Percentiles rank a stretch among this genome's conserved stretches.
These are phyloP conservation scores for Cardamine resedifolia DNA, from an alignment of 345 rosid genomes.

Conservation along the genomic window DNA sequence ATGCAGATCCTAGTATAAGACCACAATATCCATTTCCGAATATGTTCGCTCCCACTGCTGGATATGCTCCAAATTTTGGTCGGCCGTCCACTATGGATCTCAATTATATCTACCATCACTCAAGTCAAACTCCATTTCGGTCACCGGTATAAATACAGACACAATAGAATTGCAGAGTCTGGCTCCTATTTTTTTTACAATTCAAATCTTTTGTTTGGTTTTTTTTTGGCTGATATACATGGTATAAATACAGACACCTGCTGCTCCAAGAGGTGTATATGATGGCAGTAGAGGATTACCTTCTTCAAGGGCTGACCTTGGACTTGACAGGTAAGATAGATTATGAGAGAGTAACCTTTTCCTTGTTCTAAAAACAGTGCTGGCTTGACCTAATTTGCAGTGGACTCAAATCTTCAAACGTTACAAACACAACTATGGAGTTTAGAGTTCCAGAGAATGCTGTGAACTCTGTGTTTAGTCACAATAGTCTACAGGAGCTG, in stretches of 20 bases:
- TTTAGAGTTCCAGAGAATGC: slow-evolving; percentile 58
- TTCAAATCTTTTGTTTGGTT: not conserved
- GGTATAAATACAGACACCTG: not conserved
- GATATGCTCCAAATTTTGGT: not conserved
- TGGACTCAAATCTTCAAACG: not conserved
- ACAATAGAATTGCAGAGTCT: no score
- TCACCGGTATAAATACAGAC: not conserved
- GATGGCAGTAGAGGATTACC: not conserved
- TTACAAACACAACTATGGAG: slow-evolving; percentile 25
- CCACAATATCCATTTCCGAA: not conserved
- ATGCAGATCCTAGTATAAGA: not conserved
- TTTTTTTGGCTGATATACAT: not conserved
- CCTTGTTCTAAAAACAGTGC: not conserved
- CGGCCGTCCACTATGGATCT: not conserved
- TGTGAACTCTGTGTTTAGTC: slow-evolving; percentile 54
- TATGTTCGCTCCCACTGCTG: not conserved
- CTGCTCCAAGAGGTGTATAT: not conserved
- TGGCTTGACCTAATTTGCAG: not conserved
- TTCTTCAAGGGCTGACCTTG: not conserved
- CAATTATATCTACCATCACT: not conserved
- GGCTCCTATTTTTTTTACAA: no score
- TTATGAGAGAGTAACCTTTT: not conserved
- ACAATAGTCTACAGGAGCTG: slow-evolving; percentile 47
- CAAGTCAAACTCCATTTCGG: not conserved
- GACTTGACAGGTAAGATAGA: not conserved